A percentile compares a stretch with the other conserved stretches of the same genome.
Conservation (phyloP, 805 yeast species). For the Kazachstania martiniae region DNA sequence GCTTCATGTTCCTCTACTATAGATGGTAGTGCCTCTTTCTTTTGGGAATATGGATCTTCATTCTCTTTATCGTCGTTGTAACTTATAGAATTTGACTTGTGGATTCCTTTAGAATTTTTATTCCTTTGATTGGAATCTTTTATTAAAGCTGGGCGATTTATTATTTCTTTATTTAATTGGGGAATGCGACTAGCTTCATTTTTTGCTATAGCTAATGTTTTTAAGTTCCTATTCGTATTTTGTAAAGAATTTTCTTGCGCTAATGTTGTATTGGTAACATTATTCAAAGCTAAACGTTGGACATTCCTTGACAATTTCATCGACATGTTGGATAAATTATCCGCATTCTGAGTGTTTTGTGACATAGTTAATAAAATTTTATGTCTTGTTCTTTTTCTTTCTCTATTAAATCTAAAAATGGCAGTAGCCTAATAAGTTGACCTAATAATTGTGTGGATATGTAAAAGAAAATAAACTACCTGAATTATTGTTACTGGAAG, state of each 20-base stretch:
- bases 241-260: constrained; percentile 15
- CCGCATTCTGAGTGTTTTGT: too few species aligned
- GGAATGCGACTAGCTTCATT: constrained; percentile 12
- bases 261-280: constrained; percentile 26
- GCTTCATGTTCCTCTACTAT: constrained; percentile 12
- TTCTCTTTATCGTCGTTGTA: constrained; percentile 19
- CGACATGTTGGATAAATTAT: too few species aligned
- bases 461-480: too few species aligned
- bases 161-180: constrained; percentile 9
- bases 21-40: constrained; percentile 8
- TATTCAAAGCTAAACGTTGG: constrained; percentile 26
- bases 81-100: neutral
- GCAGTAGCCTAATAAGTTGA: too few species aligned
- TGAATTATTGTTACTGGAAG: too few species aligned
- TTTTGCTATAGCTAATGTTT: constrained; percentile 11
- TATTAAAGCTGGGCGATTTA: constrained; percentile 2
- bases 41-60: constrained; percentile 11
- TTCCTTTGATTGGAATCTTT: too few species aligned
- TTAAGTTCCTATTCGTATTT: constrained; percentile 10
- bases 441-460: too few species aligned
- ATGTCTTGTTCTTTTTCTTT: too few species aligned
- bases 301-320: constrained; percentile 15
- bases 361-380: too few species aligned
- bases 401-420: too few species aligned
- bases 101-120: constrained; percentile 2